phyloP scores from a whole-genome alignment of 768 basidiomycete genomes.

The Collybiopsis confluens region DNA sequence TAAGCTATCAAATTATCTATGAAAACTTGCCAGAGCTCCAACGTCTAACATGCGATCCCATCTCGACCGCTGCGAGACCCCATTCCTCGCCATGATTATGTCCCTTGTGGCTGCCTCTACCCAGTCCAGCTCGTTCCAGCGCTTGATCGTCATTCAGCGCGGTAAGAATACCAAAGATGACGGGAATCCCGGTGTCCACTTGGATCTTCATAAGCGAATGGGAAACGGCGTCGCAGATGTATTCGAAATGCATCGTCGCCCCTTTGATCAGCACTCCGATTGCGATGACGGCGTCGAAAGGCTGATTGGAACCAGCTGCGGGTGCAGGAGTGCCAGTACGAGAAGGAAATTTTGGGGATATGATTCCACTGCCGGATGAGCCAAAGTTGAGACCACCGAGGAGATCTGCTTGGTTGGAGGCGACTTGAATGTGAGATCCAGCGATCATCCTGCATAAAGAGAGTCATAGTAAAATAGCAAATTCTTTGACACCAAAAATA shows the following conservation, averaged over 20 bases:
- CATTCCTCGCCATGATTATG: conserved; percentile 99
- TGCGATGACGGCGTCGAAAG: conserved; percentile 95
- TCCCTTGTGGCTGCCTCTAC: conserved; percentile 61
- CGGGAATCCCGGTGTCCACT: conserved; percentile 88
- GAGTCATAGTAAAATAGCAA: background rate
- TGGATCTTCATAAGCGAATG: conserved; percentile 94
- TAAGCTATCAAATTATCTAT: background rate
- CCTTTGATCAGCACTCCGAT: conserved; percentile 99
- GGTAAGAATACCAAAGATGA: conserved; percentile 96
- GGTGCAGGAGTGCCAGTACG: conserved; percentile 53
- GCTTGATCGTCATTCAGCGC: conserved; percentile 93
- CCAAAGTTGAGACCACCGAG: conserved; percentile 59
- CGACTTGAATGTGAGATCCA: conserved; percentile 79
- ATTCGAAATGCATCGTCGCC: conserved; percentile 98
- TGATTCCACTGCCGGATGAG: conserved; percentile 13
- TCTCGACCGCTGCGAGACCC: conserved; percentile 95
- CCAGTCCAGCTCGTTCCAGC: conserved; percentile 88
- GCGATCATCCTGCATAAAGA: conserved; percentile 66
- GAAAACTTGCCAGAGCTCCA: conserved; percentile 72
- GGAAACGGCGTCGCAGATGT: conserved; percentile 92
- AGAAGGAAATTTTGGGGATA: conserved; percentile 33
- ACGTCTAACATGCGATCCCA: conserved; percentile 61
- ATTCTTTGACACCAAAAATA: too few relatives aligned
- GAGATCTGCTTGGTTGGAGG: conserved; percentile 76
- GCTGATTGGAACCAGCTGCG: conserved; percentile 38